Evolutionary conservation across 23 red algal genomes (phyloP).

Genomic region (Gracilariopsis chorda): DNA sequence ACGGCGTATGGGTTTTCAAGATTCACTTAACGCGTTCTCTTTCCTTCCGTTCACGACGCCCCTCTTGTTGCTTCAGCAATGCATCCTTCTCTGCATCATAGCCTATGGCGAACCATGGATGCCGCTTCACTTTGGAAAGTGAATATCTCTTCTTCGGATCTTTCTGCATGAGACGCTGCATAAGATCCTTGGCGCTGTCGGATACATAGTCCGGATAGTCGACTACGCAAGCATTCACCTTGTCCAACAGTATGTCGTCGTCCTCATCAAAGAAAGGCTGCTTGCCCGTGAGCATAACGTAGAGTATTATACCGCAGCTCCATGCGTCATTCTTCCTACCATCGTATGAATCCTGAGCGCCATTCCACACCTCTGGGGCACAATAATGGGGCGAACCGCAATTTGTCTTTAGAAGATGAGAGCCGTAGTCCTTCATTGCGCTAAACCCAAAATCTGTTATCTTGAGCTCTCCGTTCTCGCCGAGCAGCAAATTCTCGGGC

Average conservation of each 20-base stretch:
- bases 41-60: constrained; percentile 21
- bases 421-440: constrained; percentile 82
- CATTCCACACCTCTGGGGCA: constrained; percentile 83
- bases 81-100: constrained; percentile 73
- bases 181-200: constrained; percentile 75
- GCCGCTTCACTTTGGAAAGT: constrained; percentile 72
- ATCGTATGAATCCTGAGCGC: constrained; percentile 55
- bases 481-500: constrained; percentile 72
- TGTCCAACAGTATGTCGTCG: constrained; percentile 78
- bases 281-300: constrained; percentile 92
- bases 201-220: constrained; percentile 78
- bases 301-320: constrained; percentile 96
- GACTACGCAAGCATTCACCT: constrained; percentile 74
- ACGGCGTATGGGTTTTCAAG: neutral
- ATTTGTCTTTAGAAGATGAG: constrained; percentile 72
- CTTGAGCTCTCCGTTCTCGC: constrained; percentile 73
- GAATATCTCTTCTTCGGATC: constrained; percentile 87
- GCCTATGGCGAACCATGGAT: constrained; percentile 86
- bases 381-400: constrained; percentile 81
- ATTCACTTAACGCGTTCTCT: constrained; percentile 15
- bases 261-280: constrained; percentile 96
- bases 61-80: constrained; percentile 65
- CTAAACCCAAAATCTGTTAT: constrained; percentile 97
- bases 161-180: constrained; percentile 71
- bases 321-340: constrained; percentile 88